phyloP scores from a whole-genome alignment of 352 stramenopile species.

The Pythium periplocum region DNA sequence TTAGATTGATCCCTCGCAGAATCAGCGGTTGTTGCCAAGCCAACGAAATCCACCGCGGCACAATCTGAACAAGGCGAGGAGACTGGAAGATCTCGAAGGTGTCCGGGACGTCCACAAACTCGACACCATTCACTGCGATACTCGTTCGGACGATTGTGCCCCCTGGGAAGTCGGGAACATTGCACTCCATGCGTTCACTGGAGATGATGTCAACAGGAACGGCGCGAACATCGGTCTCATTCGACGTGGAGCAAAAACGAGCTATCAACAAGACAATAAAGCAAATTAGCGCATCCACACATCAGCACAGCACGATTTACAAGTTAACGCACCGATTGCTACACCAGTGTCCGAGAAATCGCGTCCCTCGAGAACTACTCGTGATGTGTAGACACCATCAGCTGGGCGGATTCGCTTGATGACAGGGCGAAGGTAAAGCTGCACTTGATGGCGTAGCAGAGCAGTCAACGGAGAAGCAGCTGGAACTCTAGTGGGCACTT shows the following conservation, averaged over 20 bases:
- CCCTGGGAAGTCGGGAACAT: conserved; percentile 53
- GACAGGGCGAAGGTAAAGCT: conserved; percentile 42
- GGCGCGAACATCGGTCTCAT: conserved; percentile 29
- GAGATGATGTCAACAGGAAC: conserved; percentile 34
- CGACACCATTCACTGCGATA: conserved; percentile 60
- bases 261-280: conserved; percentile 1
- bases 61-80: conserved; percentile 41
- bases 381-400: conserved; percentile 60
- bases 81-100: conserved; percentile 58
- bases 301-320: not conserved
- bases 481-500: too few relatives aligned
- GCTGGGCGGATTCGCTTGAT: conserved; percentile 35
- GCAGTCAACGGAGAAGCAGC: not conserved
- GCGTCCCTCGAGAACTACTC: conserved; percentile 40
- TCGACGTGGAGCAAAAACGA: conserved; percentile 13
- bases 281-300: not conserved
- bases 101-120: conserved; percentile 45
- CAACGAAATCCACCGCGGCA: conserved; percentile 48
- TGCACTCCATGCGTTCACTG: conserved; percentile 41
- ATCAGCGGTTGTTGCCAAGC: conserved; percentile 18
- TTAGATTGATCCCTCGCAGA: conserved; percentile 58
- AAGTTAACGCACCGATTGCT: conserved; percentile 32
- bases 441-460: conserved; percentile 21
- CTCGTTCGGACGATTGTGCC: conserved; percentile 41
- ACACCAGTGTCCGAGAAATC: conserved; percentile 50